Evolutionary conservation across 1,139 yeast genomes (phyloP), one percentile per base, ranked within the genome.

Genomic region (Geotrichum citri-aurantii): DNA sequence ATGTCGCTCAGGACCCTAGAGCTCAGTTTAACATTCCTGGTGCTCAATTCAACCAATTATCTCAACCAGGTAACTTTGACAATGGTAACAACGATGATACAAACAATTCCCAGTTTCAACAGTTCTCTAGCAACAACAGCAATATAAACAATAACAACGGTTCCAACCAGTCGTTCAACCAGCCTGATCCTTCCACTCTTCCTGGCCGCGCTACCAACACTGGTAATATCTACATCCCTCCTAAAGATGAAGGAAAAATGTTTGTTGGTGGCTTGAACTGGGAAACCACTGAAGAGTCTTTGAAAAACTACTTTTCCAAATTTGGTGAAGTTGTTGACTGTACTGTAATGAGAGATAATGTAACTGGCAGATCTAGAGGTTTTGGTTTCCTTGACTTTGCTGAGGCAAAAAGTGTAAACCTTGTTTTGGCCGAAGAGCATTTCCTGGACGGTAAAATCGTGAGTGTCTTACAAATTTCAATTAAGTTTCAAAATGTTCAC

Each of bases 241-340:
- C 77, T 47, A 73, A 74, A 62, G 75, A 71, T 58, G 86, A 70
- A 82, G 96, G 97, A 59, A 93, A 93, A 71, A 91, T 95, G 97
- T 93, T 93, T 71, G 85, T 93, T 72, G 99, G 99, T 65, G 99
- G 99, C 56, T 83, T 93, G 66, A 95, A 93, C 69, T 93, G 99
- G 99, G 99, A 93, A 69, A 93, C 99, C 31, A 86, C 95, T 8
- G 99, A 93, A 69, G 96, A 77, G 60, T 69, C 75, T 19, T 67
- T 93, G 72, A 85, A 82, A 63, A 85, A 84, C 60, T 93, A 93
- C 73, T 93, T 93, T 72, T 79, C 86, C 57, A 88, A 93, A 73
- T 93, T 83, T 72, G 99, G 99, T 66, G 95, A 88, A 64, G 95
- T 93, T 57, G 73, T 83, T 47, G 98, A 93, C 65, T 84, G 90